A percentile compares a stretch with the other conserved stretches of the same genome.
These are phyloP conservation scores for Xylariaceae sp. DNA, from an alignment of 2,329 filamentous ascomycete species.

Conservation along the genomic window DNA sequence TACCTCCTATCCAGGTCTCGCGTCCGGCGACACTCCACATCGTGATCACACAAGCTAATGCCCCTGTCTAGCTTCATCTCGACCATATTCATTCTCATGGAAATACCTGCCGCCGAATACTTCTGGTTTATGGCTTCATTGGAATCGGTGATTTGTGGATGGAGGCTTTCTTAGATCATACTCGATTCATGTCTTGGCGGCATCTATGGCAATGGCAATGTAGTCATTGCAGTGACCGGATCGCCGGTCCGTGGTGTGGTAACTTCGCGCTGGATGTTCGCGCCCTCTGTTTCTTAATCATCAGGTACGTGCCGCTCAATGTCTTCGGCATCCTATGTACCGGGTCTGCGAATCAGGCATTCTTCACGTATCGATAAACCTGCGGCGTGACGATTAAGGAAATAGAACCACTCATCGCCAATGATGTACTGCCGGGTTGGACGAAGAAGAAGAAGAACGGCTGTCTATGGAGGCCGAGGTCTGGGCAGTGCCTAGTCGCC, in stretches of 20 bases:
- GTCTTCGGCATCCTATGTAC: slow-evolving; percentile 35
- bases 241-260: slow-evolving; percentile 57
- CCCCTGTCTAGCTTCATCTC: slow-evolving; percentile 34
- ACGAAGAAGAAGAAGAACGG: slow-evolving; percentile 23
- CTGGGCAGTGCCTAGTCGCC: slow-evolving; percentile 25
- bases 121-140: slow-evolving; percentile 61
- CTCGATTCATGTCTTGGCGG: slow-evolving; percentile 36
- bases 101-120: slow-evolving; percentile 54
- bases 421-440: slow-evolving; percentile 33
- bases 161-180: slow-evolving; percentile 47
- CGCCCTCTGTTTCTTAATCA: slow-evolving; percentile 56
- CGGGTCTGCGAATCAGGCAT: slow-evolving; percentile 29
- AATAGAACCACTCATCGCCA: slow-evolving; percentile 31
- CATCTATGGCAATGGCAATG: slow-evolving; percentile 47
- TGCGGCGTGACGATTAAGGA: slow-evolving; percentile 37
- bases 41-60: background rate
- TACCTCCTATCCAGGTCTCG: too few relatives aligned
- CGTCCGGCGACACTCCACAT: too few relatives aligned
- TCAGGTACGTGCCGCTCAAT: slow-evolving; percentile 47
- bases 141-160: slow-evolving; percentile 61
- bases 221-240: slow-evolving; percentile 48
- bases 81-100: slow-evolving; percentile 50
- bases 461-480: slow-evolving; percentile 25
- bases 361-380: slow-evolving; percentile 32
- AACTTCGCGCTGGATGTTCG: slow-evolving; percentile 57